Evolutionary conservation across 176 grass and related monocot genomes (phyloP).

Genomic region (Stipa capillata): DNA sequence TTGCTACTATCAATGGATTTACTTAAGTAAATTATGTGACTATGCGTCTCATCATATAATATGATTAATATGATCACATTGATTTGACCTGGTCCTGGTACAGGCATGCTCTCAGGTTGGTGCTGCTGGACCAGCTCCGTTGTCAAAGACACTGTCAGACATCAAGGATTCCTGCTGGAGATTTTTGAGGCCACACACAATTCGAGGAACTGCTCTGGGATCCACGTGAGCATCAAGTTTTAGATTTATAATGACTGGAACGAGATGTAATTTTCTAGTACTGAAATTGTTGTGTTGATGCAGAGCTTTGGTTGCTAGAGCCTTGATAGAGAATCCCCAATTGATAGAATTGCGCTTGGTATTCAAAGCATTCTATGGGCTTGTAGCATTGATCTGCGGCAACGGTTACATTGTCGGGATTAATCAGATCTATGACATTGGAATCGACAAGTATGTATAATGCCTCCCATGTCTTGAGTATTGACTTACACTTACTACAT

Average conservation of each 20-base stretch:
- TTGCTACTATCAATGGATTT: background rate
- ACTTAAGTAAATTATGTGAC: background rate
- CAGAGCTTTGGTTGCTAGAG: conserved; percentile 94
- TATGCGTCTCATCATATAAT: background rate
- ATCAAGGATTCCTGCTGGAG: conserved; percentile 86
- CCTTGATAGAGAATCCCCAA: conserved; percentile 76
- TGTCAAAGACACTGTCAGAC: conserved; percentile 47
- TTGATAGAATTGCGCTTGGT: conserved; percentile 80
- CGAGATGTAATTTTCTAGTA: background rate
- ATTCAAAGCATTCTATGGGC: conserved; percentile 79
- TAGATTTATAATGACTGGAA: background rate
- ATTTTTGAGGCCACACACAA: conserved; percentile 93
- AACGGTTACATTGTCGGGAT: conserved; percentile 98
- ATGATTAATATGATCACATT: background rate
- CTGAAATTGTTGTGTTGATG: conserved; percentile 12
- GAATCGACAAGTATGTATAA: conserved; percentile 87
- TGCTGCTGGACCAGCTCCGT: conserved; percentile 40
- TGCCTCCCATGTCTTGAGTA: background rate
- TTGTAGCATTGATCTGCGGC: conserved; percentile 64
- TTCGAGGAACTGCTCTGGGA: conserved; percentile 91
- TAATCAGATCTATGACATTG: conserved; percentile 96
- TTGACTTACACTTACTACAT: background rate
- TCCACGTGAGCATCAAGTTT: conserved; percentile 46
- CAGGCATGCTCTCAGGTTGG: conserved; percentile 55
- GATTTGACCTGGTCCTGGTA: background rate